Base-by-base conservation (phyloP, 768 basidiomycete species). In the Mycena vitilis region DNA sequence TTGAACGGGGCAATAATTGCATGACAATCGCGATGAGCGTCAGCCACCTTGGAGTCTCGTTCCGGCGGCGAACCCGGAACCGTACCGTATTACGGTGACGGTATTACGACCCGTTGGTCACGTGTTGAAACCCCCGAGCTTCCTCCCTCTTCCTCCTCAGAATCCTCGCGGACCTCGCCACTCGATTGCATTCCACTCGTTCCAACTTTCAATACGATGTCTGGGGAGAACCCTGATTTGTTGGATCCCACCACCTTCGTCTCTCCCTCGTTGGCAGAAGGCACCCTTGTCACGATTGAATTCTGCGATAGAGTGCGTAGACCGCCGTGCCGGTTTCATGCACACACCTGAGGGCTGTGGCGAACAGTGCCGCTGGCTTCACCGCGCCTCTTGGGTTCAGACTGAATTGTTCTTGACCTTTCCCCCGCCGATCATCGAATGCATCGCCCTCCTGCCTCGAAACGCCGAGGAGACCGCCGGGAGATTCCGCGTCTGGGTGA, bases 371-470 rank as follows among this genome's bases (percentile, higher is more conserved):
- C 58, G 40, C 74, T 96, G 96, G 96, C 85, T 96, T 45, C 95
- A 96, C 73, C 87, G 96, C 73, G 96, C 96, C 38, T 90, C 89
- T 13, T 98, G 96, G 96, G 86, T 91, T n/a, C 92, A 94, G 69
- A 98, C 96, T 0, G 96, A 98, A 73, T 85, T 98, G 18, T 87
- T 96, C 73, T 79, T 97, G 42, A 98, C 96, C 1, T 98, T 98
- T 78, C 92, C 95, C 13, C 88, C 94, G 34, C 95, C 95, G 0
- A 75, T 81, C 1, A 80, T 98, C 62, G 84, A 83, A 53, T 84
- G 85, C 52, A 88, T 96, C 61, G 86, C 89, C 13, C 81, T 97
- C 52, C 78, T 93, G 22, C 95, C 96, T 22, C 82, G 90, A 60
- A 93, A 89, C 73, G 76, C 88, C 22, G 91, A 93, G 20, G 95